Base-by-base conservation (phyloP, 257 asterid species). In the Phtheirospermum japonicum region DNA sequence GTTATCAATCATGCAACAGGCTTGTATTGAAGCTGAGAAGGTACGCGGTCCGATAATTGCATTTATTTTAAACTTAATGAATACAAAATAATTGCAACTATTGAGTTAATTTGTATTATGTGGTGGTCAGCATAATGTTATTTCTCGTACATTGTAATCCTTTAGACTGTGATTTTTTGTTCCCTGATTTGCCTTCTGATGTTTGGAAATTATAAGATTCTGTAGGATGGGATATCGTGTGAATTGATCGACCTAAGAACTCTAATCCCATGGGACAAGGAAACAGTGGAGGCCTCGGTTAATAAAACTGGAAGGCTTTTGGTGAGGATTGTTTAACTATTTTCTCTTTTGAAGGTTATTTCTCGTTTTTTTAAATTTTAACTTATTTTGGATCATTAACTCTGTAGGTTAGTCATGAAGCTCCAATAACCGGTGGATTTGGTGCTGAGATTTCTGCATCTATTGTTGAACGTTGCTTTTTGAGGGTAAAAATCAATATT, bases 371-470 rank as follows among this genome's bases (percentile, higher is more conserved):
- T 58, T 6, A 64, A 46, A 5, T n/a, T 23, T 58, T 6, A 64
- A 46, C 71, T 28, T 46, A 19, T 69, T 33, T 69, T 16, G 31
- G 51, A 10, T 64, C 63, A 14, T 77, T 40, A 10, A 45, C 23
- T 17, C 23, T 59, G 52, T 69, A 91, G 98, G 72, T 91, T 48
- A 93, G 97, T 68, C 97, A 89, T 75, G 99, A 93, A 85, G 99
- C 99, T 76, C 97, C 97, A 59, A 65, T 87, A 64, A 93, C 97
- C 1, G 97, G 97, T 61, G 99, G 99, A 72, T 93, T 93, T 64
- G 99, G 96, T 68, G 99, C 96, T 74, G 99, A 89, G 66, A 83
- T 93, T 16, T 83, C 97, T 69, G 95, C 99, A 43, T 93, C 97
- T 40, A 87, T 93, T 23, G 85, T 85, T 56, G 97, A 93, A 62